These are phyloP conservation scores for Hygrophorus pudorinus DNA, from an alignment of 768 basidiomycete species.

Conservation along the genomic window DNA sequence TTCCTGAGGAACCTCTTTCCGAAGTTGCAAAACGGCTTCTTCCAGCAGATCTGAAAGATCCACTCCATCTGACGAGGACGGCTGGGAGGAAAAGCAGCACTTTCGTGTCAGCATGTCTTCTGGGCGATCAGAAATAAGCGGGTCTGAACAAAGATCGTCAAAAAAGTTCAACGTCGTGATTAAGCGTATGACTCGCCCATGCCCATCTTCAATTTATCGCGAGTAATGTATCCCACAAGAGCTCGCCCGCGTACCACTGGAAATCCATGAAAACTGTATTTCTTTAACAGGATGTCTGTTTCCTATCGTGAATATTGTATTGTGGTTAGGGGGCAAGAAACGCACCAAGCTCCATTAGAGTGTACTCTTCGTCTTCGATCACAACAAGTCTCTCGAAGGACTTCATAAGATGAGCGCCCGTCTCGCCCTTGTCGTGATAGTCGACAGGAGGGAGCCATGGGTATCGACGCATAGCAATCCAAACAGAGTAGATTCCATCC, in stretches of 20 bases:
- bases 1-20: constrained; percentile 62
- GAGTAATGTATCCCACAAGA: constrained; percentile 52
- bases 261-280: constrained; percentile 48
- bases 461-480: constrained; percentile 64
- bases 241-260: constrained; percentile 45
- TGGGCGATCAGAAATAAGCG: constrained; percentile 21
- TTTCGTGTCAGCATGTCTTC: constrained; percentile 19
- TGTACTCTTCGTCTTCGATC: constrained; percentile 39
- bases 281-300: constrained; percentile 30
- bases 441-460: constrained; percentile 61
- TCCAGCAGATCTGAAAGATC: constrained; percentile 32
- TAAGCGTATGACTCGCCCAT: constrained; percentile 21
- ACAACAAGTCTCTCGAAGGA: constrained; percentile 38
- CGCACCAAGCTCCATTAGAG: constrained; percentile 40
- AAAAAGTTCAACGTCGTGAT: neutral
- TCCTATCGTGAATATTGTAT: constrained; percentile 2
- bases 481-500: constrained; percentile 61
- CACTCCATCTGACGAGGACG: constrained; percentile 15
- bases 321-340: neutral
- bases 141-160: constrained; percentile 12
- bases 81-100: constrained; percentile 32
- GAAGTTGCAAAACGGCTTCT: constrained; percentile 48
- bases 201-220: constrained; percentile 36
- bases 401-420: constrained; percentile 53
- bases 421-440: constrained; percentile 56